Conservation (phyloP, 176 grass and related monocot species). For the Phragmites australis region DNA sequence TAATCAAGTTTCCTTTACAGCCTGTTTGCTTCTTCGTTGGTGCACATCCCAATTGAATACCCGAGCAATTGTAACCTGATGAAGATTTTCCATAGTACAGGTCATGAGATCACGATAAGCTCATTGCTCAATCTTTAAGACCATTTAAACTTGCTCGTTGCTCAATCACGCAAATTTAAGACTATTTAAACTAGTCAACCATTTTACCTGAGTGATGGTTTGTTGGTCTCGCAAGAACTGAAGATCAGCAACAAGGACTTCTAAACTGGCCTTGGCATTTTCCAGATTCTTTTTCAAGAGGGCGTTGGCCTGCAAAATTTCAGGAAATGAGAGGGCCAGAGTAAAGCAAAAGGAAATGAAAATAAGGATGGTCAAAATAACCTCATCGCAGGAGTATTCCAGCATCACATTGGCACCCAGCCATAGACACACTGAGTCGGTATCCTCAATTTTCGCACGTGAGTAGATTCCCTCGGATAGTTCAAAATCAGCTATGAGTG, state of each 20-base stretch:
- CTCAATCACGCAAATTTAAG: not conserved
- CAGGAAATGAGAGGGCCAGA: not conserved
- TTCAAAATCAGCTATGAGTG: constrained; percentile 84
- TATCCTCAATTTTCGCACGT: constrained; percentile 71
- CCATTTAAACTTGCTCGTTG: not conserved
- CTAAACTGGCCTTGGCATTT: constrained; percentile 93
- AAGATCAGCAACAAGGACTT: constrained; percentile 86
- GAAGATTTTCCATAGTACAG: not conserved
- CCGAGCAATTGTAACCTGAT: constrained; percentile 86
- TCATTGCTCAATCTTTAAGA: not conserved
- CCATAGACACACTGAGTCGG: constrained; percentile 89
- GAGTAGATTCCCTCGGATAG: constrained; percentile 97
- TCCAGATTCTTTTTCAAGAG: constrained; percentile 92
- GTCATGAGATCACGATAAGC: not conserved
- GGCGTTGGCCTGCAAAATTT: constrained; percentile 58
- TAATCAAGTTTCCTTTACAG: constrained; percentile 56
- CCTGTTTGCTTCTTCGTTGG: constrained; percentile 84
- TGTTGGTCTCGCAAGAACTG: constrained; percentile 97
- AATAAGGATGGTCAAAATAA: constrained; percentile 34
- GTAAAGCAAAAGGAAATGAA: not conserved
- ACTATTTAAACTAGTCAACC: not conserved
- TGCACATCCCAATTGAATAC: constrained; percentile 99
- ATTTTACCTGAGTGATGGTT: constrained; percentile 88
- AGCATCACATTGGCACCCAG: constrained; percentile 98
- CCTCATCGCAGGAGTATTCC: constrained; percentile 88